Base-by-base conservation (phyloP, 768 basidiomycete genomes). In the Hortiboletus campestris region DNA sequence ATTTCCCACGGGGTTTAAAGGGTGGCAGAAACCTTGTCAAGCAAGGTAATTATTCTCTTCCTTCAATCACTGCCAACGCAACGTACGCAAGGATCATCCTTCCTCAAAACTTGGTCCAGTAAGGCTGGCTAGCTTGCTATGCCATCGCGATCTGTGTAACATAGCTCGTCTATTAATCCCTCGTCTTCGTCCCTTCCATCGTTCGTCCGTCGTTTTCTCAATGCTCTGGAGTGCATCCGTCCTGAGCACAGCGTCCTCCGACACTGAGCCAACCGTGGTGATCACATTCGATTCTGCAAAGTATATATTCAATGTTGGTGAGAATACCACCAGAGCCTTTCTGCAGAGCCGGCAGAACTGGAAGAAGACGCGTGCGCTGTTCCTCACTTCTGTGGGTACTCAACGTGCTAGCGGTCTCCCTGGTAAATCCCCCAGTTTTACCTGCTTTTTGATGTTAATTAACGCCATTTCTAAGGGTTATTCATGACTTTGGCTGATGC, bases 271-370 rank as follows among this genome's bases (percentile, higher is more conserved):
- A 0, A 81, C 87, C 10, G 73, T 97, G 25, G 73, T 89, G 56
- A 72, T 96, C 60, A 77, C 80, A 1, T 94, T 94, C 67, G 87
- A 90, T 60, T 76, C 80, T 50, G 86, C 82, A 13, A 89, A 91
- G 62, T 98, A 94, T 62, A 78, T 95, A 38, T 93, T 98, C 79
- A 94, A 94, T 71, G 84, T 79, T 19, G 87, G 91, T 9, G 94
- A 97, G 71, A 88, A 88, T 55, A 84, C 88, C 2, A 85, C 84
- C 41, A 76, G 95, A 35, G 74, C 88, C 1, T 89, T 88, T 66
- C 71, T 86, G 16, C 88, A 94, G 72, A 83, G 83, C 55, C 76
- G 74, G 59, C 74, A 80, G 43, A 83, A 82, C 46, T 82, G 90
- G 80, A 83, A 79, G 66, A 88, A 83, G 61, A 77, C 88, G 6